Percentiles rank a stretch among this genome's conserved stretches.
These are phyloP conservation scores for Metarhizium robertsii DNA, from an alignment of 2,329 filamentous ascomycete genomes.

Conservation along the genomic window DNA sequence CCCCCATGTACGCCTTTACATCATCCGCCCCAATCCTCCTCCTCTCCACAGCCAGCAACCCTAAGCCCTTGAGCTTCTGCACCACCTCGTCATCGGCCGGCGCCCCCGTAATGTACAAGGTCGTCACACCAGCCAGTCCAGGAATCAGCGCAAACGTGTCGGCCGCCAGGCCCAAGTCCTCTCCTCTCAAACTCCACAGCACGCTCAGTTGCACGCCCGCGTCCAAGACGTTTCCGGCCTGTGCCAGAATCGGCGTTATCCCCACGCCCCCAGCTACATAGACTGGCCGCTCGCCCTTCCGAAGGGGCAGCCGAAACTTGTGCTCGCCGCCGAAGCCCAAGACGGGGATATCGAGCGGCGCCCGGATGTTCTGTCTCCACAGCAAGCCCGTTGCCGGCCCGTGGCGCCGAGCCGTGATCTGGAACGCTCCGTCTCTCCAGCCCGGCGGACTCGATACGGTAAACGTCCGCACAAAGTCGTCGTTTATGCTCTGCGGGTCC, in stretches of 20 bases:
- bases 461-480: slow-evolving; percentile 77
- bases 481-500: slow-evolving; percentile 71
- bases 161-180: slow-evolving; percentile 52
- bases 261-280: no score
- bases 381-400: slow-evolving; percentile 33
- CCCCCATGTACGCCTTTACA: slow-evolving; percentile 22
- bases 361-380: slow-evolving; percentile 44
- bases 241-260: slow-evolving; percentile 16
- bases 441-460: slow-evolving; percentile 59
- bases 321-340: slow-evolving; percentile 63
- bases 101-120: no score
- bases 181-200: slow-evolving; percentile 57
- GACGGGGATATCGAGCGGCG: slow-evolving; percentile 53
- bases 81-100: no score
- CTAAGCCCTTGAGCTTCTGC: neutral
- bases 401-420: slow-evolving; percentile 63
- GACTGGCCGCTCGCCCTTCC: slow-evolving; percentile 20
- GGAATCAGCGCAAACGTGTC: no score
- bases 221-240: slow-evolving; percentile 41
- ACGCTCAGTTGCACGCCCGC: slow-evolving; percentile 36
- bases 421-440: slow-evolving; percentile 32
- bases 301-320: slow-evolving; percentile 27
- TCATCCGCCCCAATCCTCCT: slow-evolving; percentile 35
- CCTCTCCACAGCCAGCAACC: slow-evolving; percentile 26
- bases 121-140: no score